Evolutionary conservation across 2,329 filamentous ascomycete species (phyloP).

Genomic region (Camillea tinctor): DNA sequence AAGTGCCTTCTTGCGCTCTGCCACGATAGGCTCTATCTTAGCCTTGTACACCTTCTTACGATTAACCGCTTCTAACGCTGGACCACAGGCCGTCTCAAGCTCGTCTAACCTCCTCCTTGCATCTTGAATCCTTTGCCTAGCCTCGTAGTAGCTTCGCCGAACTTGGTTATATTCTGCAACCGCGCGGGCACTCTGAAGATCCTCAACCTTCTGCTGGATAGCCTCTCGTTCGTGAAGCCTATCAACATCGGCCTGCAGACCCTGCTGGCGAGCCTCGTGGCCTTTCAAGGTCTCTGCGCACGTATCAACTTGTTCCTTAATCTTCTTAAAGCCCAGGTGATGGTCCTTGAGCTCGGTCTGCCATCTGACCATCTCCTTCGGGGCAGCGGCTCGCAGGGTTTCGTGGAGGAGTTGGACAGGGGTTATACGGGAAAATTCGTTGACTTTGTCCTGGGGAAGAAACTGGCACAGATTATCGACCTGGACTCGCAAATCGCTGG

Average conservation of each 20-base stretch:
- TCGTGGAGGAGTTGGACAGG: conserved; percentile 80
- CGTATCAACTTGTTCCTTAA: conserved; percentile 56
- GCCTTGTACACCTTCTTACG: conserved; percentile 66
- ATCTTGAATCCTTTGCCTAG: conserved; percentile 54
- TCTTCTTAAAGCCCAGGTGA: conserved; percentile 65
- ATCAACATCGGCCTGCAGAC: conserved; percentile 78
- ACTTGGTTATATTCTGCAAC: conserved; percentile 63
- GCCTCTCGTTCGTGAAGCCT: conserved; percentile 73
- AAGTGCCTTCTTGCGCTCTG: conserved; percentile 53
- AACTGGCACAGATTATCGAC: conserved; percentile 98
- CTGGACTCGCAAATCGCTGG: conserved; percentile 77
- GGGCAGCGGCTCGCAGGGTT: conserved; percentile 85
- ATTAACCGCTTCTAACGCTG: conserved; percentile 67
- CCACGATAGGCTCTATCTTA: conserved; percentile 55
- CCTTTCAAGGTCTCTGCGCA: conserved; percentile 63
- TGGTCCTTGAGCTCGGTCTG: conserved; percentile 73
- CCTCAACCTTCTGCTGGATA: conserved; percentile 61
- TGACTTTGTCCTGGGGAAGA: conserved; percentile 90
- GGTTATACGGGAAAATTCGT: conserved; percentile 83
- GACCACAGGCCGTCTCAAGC: conserved; percentile 60
- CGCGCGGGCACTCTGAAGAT: conserved; percentile 65
- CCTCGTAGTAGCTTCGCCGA: conserved; percentile 44
- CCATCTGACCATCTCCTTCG: conserved; percentile 74
- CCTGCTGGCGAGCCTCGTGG: conserved; percentile 70
- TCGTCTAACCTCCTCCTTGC: conserved; percentile 57